These are phyloP conservation scores for Pichia sp. DNA, from an alignment of 1,139 yeast genomes.

Conservation along the genomic window DNA sequence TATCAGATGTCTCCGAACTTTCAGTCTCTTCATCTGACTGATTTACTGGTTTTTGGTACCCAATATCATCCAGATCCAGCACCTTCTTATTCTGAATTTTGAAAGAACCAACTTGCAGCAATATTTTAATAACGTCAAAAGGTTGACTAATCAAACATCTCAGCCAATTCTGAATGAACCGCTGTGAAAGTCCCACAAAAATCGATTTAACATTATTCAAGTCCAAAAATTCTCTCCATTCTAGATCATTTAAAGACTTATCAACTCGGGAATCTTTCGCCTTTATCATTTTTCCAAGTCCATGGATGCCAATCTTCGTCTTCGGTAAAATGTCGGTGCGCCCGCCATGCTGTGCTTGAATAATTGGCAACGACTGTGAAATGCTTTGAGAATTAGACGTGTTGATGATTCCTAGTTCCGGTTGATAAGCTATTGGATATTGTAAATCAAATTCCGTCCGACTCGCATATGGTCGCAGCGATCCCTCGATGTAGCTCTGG, in stretches of 20 bases:
- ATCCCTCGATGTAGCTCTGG: slow-evolving; percentile 17
- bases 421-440: slow-evolving; percentile 26
- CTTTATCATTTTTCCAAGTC: slow-evolving; percentile 8
- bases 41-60: neutral
- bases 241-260: slow-evolving; percentile 38
- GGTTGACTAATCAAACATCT: slow-evolving; percentile 75
- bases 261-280: slow-evolving; percentile 5
- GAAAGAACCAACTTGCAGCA: slow-evolving; percentile 67
- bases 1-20: slow-evolving; percentile 2
- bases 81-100: slow-evolving; percentile 2
- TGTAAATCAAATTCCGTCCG: slow-evolving; percentile 23
- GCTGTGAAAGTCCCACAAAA: slow-evolving; percentile 43
- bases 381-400: slow-evolving; percentile 25
- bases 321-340: too few relatives aligned
- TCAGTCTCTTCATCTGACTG: slow-evolving; percentile 8
- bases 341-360: slow-evolving; percentile 10
- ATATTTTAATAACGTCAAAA: slow-evolving; percentile 71
- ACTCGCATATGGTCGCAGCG: slow-evolving; percentile 24
- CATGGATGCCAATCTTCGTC: slow-evolving; percentile 13
- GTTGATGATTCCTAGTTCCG: slow-evolving; percentile 26
- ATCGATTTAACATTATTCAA: slow-evolving; percentile 47
- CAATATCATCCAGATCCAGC: neutral
- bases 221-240: slow-evolving; percentile 61
- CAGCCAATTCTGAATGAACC: slow-evolving; percentile 60
- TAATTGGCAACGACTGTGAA: slow-evolving; percentile 23